Base-by-base conservation (phyloP, 805 yeast species). In the Suhomyces sp. region DNA sequence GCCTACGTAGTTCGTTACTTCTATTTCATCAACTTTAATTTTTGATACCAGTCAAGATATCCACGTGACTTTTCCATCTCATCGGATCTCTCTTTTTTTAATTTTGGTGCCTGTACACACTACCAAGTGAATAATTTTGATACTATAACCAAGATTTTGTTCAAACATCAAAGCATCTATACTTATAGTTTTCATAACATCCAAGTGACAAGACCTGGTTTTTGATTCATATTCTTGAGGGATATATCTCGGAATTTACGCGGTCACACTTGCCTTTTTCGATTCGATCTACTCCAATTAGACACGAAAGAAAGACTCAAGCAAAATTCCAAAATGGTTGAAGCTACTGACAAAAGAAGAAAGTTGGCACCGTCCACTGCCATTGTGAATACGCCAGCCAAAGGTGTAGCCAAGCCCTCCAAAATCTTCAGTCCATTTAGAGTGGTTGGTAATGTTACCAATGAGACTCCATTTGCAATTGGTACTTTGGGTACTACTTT, bases 401-500 rank as follows among this genome's bases (percentile, higher is more conserved):
- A 28, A 12, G 25, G 25, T 12, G 25, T 40, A 13, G 26, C 38
- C 20, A 31, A 46, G 31, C 54, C 60, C 2, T 62, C 70, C 5
- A 56, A 53, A 54, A 76, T 88, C 20, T 88, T 85, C 58, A 76
- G 95, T 14, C 96, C 96, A 0, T 88, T 86, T 56, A 70, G 96
- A 62, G 84, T 75, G 2, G 37, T 93, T 17, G 98, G 98, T 4
- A 80, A 87, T 53, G 95, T 95, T n/a, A 74, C 96, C 19, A 87
- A 87, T 54, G 81, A 77, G 23, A 69, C 74, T 2, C 98, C 98
- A 3, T 87, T 90, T 55, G 85, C 96, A 5, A 69, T 88, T 14
- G 95, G 98, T 18, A 79, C 91, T 2, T 70, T 91, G 40, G 98
- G 98, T 34, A 74, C 86, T 11, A 79, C 95, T 1, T 90, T 84